phyloP scores from a whole-genome alignment of 169 alveolate genomes.

The Neospora caninum region DNA sequence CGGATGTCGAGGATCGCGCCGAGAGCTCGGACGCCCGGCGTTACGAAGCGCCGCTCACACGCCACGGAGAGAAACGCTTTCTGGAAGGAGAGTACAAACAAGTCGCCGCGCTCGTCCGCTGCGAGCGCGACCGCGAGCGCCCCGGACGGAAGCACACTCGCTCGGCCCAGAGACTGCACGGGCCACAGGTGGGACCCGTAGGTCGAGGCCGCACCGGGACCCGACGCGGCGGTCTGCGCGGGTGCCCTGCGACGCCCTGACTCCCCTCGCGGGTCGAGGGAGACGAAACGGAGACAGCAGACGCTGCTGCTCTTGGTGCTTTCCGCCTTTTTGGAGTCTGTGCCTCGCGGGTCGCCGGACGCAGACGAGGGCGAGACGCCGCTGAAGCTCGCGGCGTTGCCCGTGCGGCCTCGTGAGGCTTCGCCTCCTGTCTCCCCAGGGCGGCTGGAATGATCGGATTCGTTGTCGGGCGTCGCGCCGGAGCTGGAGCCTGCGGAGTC shows the following conservation, averaged over 20 bases:
- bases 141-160: background rate
- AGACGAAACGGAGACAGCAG: background rate
- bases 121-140: slow-evolving; percentile 12
- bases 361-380: too few relatives aligned
- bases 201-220: background rate
- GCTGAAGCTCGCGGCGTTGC: too few relatives aligned
- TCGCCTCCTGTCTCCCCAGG: background rate
- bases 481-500: background rate
- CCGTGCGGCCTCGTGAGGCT: too few relatives aligned
- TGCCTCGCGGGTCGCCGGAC: too few relatives aligned
- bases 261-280: background rate
- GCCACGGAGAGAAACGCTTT: background rate
- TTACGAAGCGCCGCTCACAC: background rate
- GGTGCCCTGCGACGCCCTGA: too few relatives aligned
- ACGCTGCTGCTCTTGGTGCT: slow-evolving; percentile 15
- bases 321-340: background rate
- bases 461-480: background rate
- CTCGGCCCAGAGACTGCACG: background rate
- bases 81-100: background rate
- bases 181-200: background rate
- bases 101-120: slow-evolving; percentile 36
- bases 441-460: background rate
- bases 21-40: background rate
- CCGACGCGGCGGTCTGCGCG: background rate
- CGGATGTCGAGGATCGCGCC: slow-evolving; percentile 33